Conservation (phyloP, 306 rosid genomes). For the Dicorynia guianensis region DNA sequence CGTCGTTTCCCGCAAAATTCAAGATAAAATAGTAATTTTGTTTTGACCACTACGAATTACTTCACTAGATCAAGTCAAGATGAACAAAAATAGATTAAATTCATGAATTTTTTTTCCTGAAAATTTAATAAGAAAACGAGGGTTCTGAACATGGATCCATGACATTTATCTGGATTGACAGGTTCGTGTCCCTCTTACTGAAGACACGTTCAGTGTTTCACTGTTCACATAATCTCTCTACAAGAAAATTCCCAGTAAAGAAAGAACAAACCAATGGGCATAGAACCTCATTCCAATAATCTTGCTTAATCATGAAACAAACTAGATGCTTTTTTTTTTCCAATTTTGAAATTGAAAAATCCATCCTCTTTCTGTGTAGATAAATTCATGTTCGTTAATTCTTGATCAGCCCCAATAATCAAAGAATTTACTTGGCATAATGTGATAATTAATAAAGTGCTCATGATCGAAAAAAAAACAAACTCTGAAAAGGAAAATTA, state of each 20-base stretch:
- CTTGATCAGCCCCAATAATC: neutral
- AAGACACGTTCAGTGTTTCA: conserved; percentile 53
- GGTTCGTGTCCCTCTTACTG: conserved; percentile 44
- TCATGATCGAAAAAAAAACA: conserved; percentile 28
- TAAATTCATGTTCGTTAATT: neutral
- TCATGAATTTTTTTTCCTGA: neutral
- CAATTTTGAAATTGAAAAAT: neutral
- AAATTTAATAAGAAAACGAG: conserved; percentile 34
- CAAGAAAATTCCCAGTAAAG: neutral
- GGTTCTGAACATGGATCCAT: conserved; percentile 34
- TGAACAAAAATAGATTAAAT: conserved; percentile 42
- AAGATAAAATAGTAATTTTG: conserved; percentile 33
- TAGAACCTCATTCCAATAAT: conserved; percentile 24
- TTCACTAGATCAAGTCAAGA: conserved; percentile 37
- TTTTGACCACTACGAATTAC: conserved; percentile 31
- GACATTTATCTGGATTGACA: conserved; percentile 37
- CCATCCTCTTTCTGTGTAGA: neutral
- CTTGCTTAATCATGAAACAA: neutral
- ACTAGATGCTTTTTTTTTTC: neutral
- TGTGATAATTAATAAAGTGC: conserved; percentile 33
- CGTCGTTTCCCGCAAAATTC: conserved; percentile 29
- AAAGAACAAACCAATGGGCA: conserved; percentile 14
- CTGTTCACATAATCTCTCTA: conserved; percentile 41
- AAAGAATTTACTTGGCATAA: conserved; percentile 14
- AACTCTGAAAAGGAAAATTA: conserved; percentile 3